Evolutionary conservation across 371 early-diverging fungal genomes (phyloP), one percentile per base, ranked within the genome.

Genomic region (Rhizopus arrhizus): DNA sequence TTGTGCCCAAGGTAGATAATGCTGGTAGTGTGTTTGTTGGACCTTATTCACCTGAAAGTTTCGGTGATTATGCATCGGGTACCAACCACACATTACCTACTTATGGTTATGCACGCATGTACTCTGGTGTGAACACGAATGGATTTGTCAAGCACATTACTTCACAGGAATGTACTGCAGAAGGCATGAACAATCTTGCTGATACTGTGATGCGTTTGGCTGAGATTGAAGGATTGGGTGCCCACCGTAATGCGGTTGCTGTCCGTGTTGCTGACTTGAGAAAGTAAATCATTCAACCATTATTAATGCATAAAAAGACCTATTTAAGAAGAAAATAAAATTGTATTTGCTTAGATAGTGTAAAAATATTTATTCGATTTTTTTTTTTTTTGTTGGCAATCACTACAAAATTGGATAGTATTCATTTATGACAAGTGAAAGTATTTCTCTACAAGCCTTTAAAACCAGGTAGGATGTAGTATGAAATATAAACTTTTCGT

Each of bases 31-130:
- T 98, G 47, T 98, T 98, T 86, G 91, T 97, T 29, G 99, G 99
- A 0, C 86, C 84, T 48, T 98, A 89, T 70, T 94, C 97, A 13
- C 95, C 98, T 15, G 99, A 97, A 79, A 48, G 95, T 67, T 96
- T 97, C 66, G 99, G 99, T 56, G 98, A 98, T 72, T 97, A 98
- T 76, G 99, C 99, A 2, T 95, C 95, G 0, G 99, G 99, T 55
- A 98, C 99, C n/a, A 98, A 97, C 85, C 99, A 98, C 80, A 97
- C 99, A 0, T 81, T 97, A 57, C 99, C 99, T 12, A 97, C 98
- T 0, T 97, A 98, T 71, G 99, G 99, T 28, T 98, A 93, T 72
- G 91, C 98, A 12, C 83, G 91, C 57, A 96, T 97, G 95, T 96
- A 97, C 78, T 93, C 95, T 63, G 99, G 99, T 42, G 97, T 97